Percentiles rank a stretch among this genome's conserved stretches.
phyloP scores from a whole-genome alignment of 371 early-diverging fungal genomes.

The Rhizopus sp. region DNA sequence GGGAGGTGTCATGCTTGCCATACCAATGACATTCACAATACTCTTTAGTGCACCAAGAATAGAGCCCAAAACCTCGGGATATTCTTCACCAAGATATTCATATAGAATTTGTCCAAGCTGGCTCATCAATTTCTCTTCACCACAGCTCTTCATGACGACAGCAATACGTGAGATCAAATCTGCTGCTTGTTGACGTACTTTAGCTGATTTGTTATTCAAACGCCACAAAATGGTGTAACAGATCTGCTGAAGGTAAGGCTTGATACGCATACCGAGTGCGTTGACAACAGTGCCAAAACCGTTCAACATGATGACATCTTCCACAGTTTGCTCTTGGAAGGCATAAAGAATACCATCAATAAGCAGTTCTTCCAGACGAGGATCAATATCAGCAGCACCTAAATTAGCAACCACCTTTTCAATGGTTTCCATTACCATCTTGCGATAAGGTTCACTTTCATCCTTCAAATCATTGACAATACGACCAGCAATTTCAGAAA shows the following conservation, averaged over 20 bases:
- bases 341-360: slow-evolving; percentile 96
- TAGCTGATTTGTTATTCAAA: slow-evolving; percentile 94
- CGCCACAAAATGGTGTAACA: slow-evolving; percentile 95
- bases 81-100: slow-evolving; percentile 98
- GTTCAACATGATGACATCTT: slow-evolving; percentile 90
- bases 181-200: slow-evolving; percentile 96
- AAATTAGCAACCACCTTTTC: slow-evolving; percentile 77
- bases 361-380: slow-evolving; percentile 85
- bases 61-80: slow-evolving; percentile 95
- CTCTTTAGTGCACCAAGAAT: slow-evolving; percentile 90
- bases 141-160: slow-evolving; percentile 90
- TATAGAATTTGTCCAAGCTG: slow-evolving; percentile 91
- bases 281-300: slow-evolving; percentile 95
- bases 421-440: slow-evolving; percentile 97
- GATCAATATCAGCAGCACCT: slow-evolving; percentile 92
- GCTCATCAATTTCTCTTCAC: slow-evolving; percentile 92
- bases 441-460: slow-evolving; percentile 92
- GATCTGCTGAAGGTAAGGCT: slow-evolving; percentile 93
- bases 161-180: slow-evolving; percentile 95
- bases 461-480: slow-evolving; percentile 94
- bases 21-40: slow-evolving; percentile 96
- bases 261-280: slow-evolving; percentile 85
- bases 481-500: slow-evolving; percentile 81
- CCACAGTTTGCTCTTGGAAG: slow-evolving; percentile 95
- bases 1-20: slow-evolving; percentile 97